Conservation (phyloP, 225 moss, liverwort and hornwort genomes). For the Pseudisothecium myosuroides region DNA sequence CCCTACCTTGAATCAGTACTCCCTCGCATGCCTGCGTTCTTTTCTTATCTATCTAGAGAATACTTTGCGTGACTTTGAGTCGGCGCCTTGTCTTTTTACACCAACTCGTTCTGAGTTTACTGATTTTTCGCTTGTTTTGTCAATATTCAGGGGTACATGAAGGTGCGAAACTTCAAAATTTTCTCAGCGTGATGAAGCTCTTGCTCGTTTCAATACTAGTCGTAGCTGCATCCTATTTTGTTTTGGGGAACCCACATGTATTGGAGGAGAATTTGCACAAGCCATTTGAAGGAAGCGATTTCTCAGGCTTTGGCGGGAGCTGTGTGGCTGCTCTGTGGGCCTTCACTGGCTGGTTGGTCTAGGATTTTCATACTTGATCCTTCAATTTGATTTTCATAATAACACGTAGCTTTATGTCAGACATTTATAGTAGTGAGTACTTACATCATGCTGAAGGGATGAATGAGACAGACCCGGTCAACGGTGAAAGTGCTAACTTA, state of each 20-base stretch:
- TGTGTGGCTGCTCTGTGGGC: conserved; percentile 82
- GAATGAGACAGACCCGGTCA: neutral
- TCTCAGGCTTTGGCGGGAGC: conserved; percentile 62
- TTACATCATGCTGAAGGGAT: neutral
- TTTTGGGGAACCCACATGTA: conserved; percentile 38
- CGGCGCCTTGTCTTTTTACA: neutral
- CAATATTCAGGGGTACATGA: conserved; percentile 36
- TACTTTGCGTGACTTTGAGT: neutral
- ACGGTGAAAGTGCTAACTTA: neutral
- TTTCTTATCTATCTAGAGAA: neutral
- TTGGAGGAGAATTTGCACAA: conserved; percentile 44
- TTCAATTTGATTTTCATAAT: neutral
- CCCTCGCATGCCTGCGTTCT: neutral
- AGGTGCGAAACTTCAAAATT: conserved; percentile 48
- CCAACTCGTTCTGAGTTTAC: neutral
- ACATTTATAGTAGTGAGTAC: neutral
- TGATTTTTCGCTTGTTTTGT: neutral
- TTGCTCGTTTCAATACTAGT: conserved; percentile 32
- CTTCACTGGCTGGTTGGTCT: conserved; percentile 60
- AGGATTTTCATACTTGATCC: neutral
- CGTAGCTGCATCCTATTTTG: conserved; percentile 28
- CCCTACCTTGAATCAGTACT: neutral
- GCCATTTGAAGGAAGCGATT: conserved; percentile 48
- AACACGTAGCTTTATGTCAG: neutral
- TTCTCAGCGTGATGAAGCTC: conserved; percentile 48